phyloP scores from a whole-genome alignment of 2,329 filamentous ascomycete genomes.

The Trichophaea hybrida region DNA sequence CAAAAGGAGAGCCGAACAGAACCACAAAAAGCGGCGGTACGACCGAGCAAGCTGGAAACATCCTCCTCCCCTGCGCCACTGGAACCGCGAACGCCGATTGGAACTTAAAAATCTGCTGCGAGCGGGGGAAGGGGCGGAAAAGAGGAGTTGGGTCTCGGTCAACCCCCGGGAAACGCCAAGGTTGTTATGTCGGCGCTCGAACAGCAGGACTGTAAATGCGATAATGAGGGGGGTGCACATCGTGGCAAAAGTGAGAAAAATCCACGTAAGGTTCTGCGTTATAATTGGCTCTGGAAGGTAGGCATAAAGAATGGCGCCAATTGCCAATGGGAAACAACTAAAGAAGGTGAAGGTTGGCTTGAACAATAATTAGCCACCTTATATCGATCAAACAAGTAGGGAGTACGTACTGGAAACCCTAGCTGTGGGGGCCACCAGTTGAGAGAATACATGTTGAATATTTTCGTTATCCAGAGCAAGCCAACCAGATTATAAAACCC shows the following conservation, averaged over 20 bases:
- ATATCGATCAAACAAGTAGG: not conserved
- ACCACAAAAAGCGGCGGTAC: slow-evolving; percentile 56
- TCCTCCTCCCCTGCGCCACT: not conserved
- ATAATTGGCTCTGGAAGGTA: slow-evolving; percentile 40
- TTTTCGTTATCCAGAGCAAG: slow-evolving; percentile 55
- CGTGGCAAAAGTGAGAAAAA: slow-evolving; percentile 53
- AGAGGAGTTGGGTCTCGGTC: slow-evolving; percentile 53
- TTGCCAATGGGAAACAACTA: slow-evolving; percentile 44
- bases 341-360: slow-evolving; percentile 46
- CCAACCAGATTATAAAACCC: slow-evolving; percentile 54
- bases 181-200: slow-evolving; percentile 43
- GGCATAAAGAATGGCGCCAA: slow-evolving; percentile 47
- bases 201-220: slow-evolving; percentile 49
- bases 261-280: slow-evolving; percentile 54
- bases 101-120: slow-evolving; percentile 8
- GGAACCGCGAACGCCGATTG: slow-evolving; percentile 14
- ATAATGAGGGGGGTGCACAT: slow-evolving; percentile 56
- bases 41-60: slow-evolving; percentile 20
- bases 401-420: slow-evolving; percentile 39
- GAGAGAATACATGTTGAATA: slow-evolving; percentile 55
- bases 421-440: slow-evolving; percentile 56
- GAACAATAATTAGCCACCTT: not conserved
- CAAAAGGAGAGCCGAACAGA: slow-evolving; percentile 48
- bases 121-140: slow-evolving; percentile 28
- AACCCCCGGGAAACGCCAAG: slow-evolving; percentile 46